Base-by-base conservation (phyloP, 176 grass and related monocot genomes). In the Stipa capillata region DNA sequence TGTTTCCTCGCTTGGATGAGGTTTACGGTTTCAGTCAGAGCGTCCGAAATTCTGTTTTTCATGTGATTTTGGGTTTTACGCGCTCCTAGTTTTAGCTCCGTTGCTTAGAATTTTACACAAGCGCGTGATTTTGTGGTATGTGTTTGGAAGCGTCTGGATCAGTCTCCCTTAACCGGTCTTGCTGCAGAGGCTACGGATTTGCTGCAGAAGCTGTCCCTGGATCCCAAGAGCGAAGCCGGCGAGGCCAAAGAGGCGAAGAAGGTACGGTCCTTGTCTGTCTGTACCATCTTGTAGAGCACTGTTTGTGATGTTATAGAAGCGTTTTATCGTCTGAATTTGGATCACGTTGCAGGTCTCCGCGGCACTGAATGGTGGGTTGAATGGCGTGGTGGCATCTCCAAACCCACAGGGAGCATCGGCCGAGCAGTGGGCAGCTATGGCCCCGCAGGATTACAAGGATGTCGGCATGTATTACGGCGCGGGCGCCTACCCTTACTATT, bases 401-500 rank as follows among this genome's bases (percentile, higher is more conserved):
- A 83, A 60, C 23, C 72, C 85, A 13, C 41, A 74, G 59, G 49
- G 20, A n/a, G 17, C 78, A 2, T 66, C 78, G 11, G 18, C 73
- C 0, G 87, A 85, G 28, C 84, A 58, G 33, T 87, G 87, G 82
- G 21, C 82, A 1, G 59, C 86, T 36, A 84, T 80, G 74, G 5
- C 61, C 47, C 81, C 40, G 62, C 82, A 92, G 69, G 89, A 87
- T 18, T 84, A 82, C 68, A 72, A 61, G 21, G 87, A 92, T 24
- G 48, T 62, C 13, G 59, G 51, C 84, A 85, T 85, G 73, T 92
- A 90, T 58, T 92, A 87, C 27, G 78, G 73, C 36, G 81, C 84
- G 14, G 78, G 70, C 29, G 81, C 77, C 28, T 95, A 95, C 69
- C 74, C 84, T 67, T 90, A 87, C n/a, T 95, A 90, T 49, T 90